Percentiles rank a stretch among this genome's conserved stretches.
Conservation (phyloP, 2,329 filamentous ascomycete genomes). For the Botrytis paeoniae region DNA sequence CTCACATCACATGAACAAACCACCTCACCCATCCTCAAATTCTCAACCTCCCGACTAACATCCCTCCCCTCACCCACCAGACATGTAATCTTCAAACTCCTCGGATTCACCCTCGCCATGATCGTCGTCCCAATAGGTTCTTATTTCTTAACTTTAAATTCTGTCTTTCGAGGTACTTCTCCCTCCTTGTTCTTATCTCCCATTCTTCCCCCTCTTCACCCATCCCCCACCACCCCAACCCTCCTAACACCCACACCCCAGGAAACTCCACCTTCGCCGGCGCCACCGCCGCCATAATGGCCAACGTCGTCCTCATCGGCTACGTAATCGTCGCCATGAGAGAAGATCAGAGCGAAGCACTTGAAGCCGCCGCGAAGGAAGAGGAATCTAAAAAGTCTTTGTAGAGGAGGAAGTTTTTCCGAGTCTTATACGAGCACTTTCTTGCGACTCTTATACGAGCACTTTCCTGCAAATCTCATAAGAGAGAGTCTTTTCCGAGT, state of each 20-base stretch:
- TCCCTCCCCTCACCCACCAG: conserved; percentile 43
- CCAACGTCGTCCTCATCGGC: conserved; percentile 85
- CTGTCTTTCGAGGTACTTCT: conserved; percentile 69
- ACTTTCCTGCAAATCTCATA: not conserved
- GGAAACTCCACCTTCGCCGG: conserved; percentile 89
- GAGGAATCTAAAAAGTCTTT: conserved; percentile 24
- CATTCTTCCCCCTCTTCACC: too few relatives aligned
- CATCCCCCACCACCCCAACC: not conserved
- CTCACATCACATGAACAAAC: not conserved
- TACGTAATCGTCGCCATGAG: conserved; percentile 90
- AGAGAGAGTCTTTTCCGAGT: too few relatives aligned
- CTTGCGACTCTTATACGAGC: too few relatives aligned
- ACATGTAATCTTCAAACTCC: conserved; percentile 83
- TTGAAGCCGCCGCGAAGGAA: conserved; percentile 45
- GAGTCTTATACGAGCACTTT: not conserved
- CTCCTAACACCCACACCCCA: conserved; percentile 39
- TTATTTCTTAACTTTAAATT: conserved; percentile 79
- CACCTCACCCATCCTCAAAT: not conserved
- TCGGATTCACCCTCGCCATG: conserved; percentile 91
- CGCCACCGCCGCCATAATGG: conserved; percentile 79
- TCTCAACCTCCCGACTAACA: not conserved
- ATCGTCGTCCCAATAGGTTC: conserved; percentile 79
- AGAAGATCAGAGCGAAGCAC: conserved; percentile 62
- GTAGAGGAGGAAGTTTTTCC: not conserved
- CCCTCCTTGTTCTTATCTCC: not conserved